These are phyloP conservation scores for Debaryomycetaceae sp. DNA, from an alignment of 1,139 yeast species.

Conservation along the genomic window DNA sequence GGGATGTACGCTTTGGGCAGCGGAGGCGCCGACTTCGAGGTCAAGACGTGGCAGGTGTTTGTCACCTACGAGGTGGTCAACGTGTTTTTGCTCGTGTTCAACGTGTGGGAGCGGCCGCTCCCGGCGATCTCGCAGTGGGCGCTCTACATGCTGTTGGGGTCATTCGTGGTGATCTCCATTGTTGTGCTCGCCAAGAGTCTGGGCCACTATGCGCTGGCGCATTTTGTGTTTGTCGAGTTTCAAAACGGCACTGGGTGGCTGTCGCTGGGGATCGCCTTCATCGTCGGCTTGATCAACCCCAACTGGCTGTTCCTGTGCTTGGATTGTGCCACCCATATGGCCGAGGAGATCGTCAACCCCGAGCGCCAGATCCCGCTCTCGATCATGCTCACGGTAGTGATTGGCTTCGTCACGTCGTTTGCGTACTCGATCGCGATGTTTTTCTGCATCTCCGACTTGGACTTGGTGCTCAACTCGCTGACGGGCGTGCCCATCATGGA, in stretches of 20 bases:
- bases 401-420: conserved; percentile 61
- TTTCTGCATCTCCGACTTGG: conserved; percentile 52
- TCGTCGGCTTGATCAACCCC: conserved; percentile 63
- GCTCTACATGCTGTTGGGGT: conserved; percentile 49
- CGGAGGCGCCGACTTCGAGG: conserved; percentile 39
- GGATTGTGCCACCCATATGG: conserved; percentile 69
- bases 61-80: conserved; percentile 42
- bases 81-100: conserved; percentile 44
- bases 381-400: conserved; percentile 60
- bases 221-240: conserved; percentile 58
- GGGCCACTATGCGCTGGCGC: conserved; percentile 51
- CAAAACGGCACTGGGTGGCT: conserved; percentile 66
- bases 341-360: conserved; percentile 59
- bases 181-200: conserved; percentile 44
- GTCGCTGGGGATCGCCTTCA: conserved; percentile 55
- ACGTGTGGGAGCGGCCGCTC: conserved; percentile 54
- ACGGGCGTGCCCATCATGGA: conserved; percentile 64
- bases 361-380: conserved; percentile 60
- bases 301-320: conserved; percentile 69
- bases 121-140: conserved; percentile 51
- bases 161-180: conserved; percentile 52
- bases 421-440: conserved; percentile 59
- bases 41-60: conserved; percentile 57
- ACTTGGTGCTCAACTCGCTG: conserved; percentile 37
- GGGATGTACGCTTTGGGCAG: conserved; percentile 50